phyloP scores from a whole-genome alignment of 371 early-diverging fungal species.

The Mucor lusitanicus region DNA sequence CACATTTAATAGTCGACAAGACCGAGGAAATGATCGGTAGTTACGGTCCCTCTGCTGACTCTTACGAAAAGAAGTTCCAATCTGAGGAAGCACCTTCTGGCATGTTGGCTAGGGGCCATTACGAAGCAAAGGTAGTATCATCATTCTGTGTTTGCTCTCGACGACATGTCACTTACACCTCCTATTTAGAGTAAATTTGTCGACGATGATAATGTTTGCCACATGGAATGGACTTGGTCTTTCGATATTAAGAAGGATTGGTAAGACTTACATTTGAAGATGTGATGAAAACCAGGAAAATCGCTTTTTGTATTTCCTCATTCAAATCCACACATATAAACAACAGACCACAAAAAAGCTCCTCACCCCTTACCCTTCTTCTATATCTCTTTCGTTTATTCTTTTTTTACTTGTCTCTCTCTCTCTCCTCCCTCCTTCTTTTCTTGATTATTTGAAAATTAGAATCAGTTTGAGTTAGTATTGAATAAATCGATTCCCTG shows the following conservation, averaged over 20 bases:
- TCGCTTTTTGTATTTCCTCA: not conserved
- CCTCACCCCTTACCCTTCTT: not conserved
- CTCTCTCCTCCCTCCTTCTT: not conserved
- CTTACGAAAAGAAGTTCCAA: slow-evolving; percentile 86
- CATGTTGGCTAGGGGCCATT: slow-evolving; percentile 88
- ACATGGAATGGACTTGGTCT: slow-evolving; percentile 68
- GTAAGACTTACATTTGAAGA: slow-evolving; percentile 25
- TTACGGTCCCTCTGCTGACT: slow-evolving; percentile 80
- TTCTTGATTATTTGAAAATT: not conserved
- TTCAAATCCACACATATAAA: not conserved
- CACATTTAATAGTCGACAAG: slow-evolving; percentile 72
- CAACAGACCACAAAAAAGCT: not conserved
- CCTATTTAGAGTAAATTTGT: slow-evolving; percentile 55
- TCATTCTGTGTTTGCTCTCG: not conserved
- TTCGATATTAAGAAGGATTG: slow-evolving; percentile 75
- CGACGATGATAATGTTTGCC: slow-evolving; percentile 63
- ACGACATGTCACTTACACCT: not conserved
- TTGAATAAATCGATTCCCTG: not conserved
- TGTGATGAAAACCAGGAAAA: not conserved
- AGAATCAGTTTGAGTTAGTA: not conserved
- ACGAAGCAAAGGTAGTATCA: slow-evolving; percentile 69
- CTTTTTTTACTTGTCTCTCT: not conserved
- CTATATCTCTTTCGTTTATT: not conserved
- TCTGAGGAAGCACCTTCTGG: slow-evolving; percentile 91
- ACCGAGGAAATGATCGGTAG: slow-evolving; percentile 95